Base-by-base conservation (phyloP, 164 flowering plant species). In the Saururus chinensis region DNA sequence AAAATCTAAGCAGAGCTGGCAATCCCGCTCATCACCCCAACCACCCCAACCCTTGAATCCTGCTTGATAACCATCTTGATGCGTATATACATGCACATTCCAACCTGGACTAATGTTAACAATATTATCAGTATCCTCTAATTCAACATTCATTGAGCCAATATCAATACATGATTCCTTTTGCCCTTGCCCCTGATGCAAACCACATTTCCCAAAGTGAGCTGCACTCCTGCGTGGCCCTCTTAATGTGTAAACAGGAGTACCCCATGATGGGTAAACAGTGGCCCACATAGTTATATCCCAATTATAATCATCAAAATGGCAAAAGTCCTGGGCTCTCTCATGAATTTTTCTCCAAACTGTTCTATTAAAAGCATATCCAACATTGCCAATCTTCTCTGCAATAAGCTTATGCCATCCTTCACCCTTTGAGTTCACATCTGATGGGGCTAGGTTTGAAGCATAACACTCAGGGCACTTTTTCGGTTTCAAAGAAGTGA, bases 1-100 rank as follows among this genome's bases (percentile, higher is more conserved):
- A 73, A 92, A 92, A 45, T 60, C 77, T 68, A 89, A 60, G 80
- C 98, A 92, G 67, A 92, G 61, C 13, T 76, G 77, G 24, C 72
- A 89, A 64, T 92, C 98, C 64, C 98, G 79, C 9, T 75, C 65
- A 65, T 92, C 98, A 8, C 98, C 98, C 98, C 98, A 92, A 49
- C 98, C 98, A 56, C 98, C 98, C 98, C 98, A 92, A n/a, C 98
- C 98, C 69, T 73, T 83, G 74, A 89, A 92, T 45, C 96, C 98
- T 71, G 90, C 98, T 72, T 82, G 68, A 75, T 92, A 92, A 9
- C 96, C 96, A 1, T 72, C 64, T 78, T 89, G 96, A 51, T 72
- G 61, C 73, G 63, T 37, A 53, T 57, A 69, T 25, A 76, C 66
- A 49, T 73, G 75, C 16, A 92, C 76, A 0, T 60, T 74, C 98